Conservation (phyloP, 129 eudicot species). For the Deinandra increscens region DNA sequence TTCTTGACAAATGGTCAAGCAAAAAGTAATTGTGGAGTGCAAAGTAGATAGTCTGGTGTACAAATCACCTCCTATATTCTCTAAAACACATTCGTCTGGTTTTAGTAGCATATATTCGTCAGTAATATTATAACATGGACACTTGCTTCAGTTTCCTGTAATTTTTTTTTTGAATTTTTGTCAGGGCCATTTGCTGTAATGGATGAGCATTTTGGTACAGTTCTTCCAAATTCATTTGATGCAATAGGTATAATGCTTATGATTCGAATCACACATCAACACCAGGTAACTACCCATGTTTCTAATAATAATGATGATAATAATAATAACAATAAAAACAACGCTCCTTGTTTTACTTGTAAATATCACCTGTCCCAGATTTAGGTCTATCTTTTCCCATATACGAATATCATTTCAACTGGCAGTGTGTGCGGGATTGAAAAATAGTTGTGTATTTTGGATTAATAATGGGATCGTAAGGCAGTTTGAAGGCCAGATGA, state of each 20-base stretch:
- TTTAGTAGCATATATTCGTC: neutral
- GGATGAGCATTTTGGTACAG: conserved; percentile 82
- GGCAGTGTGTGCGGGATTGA: neutral
- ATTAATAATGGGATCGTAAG: neutral
- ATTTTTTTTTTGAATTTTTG: neutral
- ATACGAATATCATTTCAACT: neutral
- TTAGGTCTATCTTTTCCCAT: neutral
- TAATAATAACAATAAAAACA: neutral
- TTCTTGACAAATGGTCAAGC: neutral
- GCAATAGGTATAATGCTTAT: conserved; percentile 98
- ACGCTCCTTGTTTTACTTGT: neutral
- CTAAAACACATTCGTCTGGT: neutral
- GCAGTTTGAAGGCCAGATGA: neutral
- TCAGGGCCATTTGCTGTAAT: conserved; percentile 87
- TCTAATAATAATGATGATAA: neutral
- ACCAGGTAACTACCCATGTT: conserved; percentile 63
- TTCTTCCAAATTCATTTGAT: conserved; percentile 85
- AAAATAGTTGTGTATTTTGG: neutral
- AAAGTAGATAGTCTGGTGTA: neutral
- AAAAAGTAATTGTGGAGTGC: neutral
- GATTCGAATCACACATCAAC: conserved; percentile 94
- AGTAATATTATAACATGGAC: conserved; percentile 5
- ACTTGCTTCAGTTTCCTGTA: neutral
- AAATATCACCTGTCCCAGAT: neutral
- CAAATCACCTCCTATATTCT: conserved; percentile 3